A percentile compares a stretch with the other conserved stretches of the same genome.
phyloP scores from a whole-genome alignment of 306 rosid species.

The Quercus rubra region DNA sequence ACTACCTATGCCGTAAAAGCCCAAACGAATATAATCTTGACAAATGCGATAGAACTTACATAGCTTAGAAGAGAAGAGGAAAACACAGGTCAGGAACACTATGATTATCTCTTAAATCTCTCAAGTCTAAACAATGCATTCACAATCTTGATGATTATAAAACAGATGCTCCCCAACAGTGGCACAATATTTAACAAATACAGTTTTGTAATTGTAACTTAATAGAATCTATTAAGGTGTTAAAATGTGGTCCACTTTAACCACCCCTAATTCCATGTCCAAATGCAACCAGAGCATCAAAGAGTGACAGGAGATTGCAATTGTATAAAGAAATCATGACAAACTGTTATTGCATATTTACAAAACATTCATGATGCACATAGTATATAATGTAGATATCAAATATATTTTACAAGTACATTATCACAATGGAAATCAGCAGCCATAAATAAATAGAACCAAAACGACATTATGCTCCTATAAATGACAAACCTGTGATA shows the following conservation, averaged over 20 bases:
- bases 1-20: neutral
- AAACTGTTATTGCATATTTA: neutral
- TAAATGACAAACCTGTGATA: neutral
- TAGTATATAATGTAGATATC: neutral
- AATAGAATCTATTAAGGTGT: neutral
- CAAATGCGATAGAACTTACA: neutral
- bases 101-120: neutral
- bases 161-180: neutral
- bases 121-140: neutral
- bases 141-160: neutral
- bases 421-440: neutral
- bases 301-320: neutral
- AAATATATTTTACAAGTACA: neutral
- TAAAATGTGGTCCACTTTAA: neutral
- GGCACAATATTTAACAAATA: neutral
- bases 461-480: neutral
- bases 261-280: neutral
- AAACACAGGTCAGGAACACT: neutral
- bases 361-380: neutral
- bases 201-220: neutral
- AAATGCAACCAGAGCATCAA: neutral
- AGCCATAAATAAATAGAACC: neutral
- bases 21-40: neutral
- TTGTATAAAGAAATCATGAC: neutral
- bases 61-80: neutral